These are phyloP conservation scores for Mortierella hygrophila DNA, from an alignment of 192 early-diverging fungal species.

Conservation along the genomic window DNA sequence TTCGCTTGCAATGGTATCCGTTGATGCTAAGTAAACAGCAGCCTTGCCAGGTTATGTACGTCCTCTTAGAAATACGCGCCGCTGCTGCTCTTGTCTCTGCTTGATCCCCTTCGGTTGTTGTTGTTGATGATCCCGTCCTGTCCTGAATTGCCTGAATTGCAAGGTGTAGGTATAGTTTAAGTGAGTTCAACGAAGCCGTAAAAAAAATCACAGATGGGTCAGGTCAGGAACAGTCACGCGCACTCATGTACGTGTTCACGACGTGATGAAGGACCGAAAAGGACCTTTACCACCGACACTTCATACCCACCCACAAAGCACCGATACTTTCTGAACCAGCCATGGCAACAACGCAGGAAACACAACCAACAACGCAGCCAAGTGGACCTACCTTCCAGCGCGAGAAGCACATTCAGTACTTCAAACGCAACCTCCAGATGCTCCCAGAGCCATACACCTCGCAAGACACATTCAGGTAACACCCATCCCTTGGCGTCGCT, in stretches of 20 bases:
- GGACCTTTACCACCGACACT: neutral
- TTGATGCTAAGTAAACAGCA: neutral
- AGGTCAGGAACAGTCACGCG: too few relatives aligned
- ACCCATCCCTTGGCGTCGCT: neutral
- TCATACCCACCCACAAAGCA: neutral
- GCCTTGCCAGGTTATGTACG: too few relatives aligned
- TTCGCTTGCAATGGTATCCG: neutral
- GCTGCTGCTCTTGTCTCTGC: too few relatives aligned
- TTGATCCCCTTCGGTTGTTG: too few relatives aligned
- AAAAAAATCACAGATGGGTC: too few relatives aligned
- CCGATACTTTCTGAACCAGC: neutral
- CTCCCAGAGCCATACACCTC: constrained; percentile 79
- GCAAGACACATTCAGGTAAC: constrained; percentile 80
- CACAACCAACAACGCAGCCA: neutral
- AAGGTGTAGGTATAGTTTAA: too few relatives aligned
- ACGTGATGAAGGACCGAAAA: too few relatives aligned
- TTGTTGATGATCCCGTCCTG: too few relatives aligned
- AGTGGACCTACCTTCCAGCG: constrained; percentile 4
- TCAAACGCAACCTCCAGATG: constrained; percentile 74
- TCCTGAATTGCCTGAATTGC: too few relatives aligned
- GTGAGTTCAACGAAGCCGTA: too few relatives aligned
- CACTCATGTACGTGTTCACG: too few relatives aligned
- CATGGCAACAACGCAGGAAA: neutral
- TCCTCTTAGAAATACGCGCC: too few relatives aligned
- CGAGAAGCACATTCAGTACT: constrained; percentile 78